These are phyloP conservation scores for Cicer pinnatifidum DNA, from an alignment of 306 rosid species.

Conservation along the genomic window DNA sequence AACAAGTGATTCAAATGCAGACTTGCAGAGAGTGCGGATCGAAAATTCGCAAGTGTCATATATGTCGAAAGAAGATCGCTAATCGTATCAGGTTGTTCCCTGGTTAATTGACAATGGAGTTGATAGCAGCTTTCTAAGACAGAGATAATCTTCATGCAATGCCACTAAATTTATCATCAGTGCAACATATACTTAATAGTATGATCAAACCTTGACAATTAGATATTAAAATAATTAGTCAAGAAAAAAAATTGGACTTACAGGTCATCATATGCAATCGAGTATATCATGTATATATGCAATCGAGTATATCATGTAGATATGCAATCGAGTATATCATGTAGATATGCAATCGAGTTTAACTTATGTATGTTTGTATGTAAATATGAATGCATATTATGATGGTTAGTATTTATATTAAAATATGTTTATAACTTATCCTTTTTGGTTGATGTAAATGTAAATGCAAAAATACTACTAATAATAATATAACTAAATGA, in stretches of 20 bases:
- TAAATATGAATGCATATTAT: not conserved
- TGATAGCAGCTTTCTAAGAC: not conserved
- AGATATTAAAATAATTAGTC: not conserved
- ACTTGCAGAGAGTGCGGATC: conserved; percentile 48
- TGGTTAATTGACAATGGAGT: conserved; percentile 30
- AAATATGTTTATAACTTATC: not conserved
- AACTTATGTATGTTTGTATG: not conserved
- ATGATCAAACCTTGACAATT: not conserved
- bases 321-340: not conserved
- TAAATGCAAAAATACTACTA: not conserved
- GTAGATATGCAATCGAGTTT: not conserved
- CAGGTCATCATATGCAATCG: not conserved
- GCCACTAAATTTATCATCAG: not conserved
- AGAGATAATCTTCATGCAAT: no score
- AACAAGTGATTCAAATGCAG: conserved; percentile 41
- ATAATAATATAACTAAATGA: not conserved
- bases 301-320: not conserved
- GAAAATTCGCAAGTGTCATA: conserved; percentile 46
- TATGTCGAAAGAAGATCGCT: conserved; percentile 43
- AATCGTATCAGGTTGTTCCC: conserved; percentile 37
- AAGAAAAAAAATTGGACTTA: not conserved
- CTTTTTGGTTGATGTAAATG: not conserved
- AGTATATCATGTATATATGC: not conserved
- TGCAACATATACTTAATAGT: conserved; percentile 15
- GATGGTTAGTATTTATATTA: not conserved